Evolutionary conservation across 257 asterid genomes (phyloP).

Genomic region (Buddleja alternifolia): DNA sequence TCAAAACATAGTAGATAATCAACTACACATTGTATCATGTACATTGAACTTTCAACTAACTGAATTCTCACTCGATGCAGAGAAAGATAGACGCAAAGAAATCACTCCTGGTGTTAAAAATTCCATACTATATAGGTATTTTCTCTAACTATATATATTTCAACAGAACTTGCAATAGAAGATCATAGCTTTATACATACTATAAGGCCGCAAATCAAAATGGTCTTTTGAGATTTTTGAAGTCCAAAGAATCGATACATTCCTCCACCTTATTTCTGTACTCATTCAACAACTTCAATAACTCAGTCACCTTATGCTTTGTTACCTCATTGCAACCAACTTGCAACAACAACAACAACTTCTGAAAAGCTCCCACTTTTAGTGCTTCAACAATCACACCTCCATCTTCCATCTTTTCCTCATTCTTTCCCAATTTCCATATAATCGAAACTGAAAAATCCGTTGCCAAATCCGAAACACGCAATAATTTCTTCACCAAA

Average conservation of each 20-base stretch:
- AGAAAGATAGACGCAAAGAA: too few species aligned
- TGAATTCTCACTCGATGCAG: too few species aligned
- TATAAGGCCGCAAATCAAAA: conserved; percentile 11
- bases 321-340: conserved; percentile 44
- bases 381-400: conserved; percentile 33
- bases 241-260: conserved; percentile 43
- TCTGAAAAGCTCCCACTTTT: conserved; percentile 49
- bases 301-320: conserved; percentile 41
- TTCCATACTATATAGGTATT: too few species aligned
- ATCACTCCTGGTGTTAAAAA: too few species aligned
- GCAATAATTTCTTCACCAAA: conserved; percentile 43
- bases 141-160: too few species aligned
- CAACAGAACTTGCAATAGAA: too few species aligned
- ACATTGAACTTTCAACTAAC: too few species aligned
- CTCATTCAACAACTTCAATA: conserved; percentile 45
- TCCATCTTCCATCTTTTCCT: not conserved
- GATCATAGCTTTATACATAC: too few species aligned
- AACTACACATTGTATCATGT: too few species aligned
- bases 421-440: conserved; percentile 36
- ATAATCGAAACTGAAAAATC: conserved; percentile 46
- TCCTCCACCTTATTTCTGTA: conserved; percentile 31
- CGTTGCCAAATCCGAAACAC: conserved; percentile 44
- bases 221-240: conserved; percentile 36
- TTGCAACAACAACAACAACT: conserved; percentile 46
- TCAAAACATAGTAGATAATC: too few species aligned